Evolutionary conservation across 768 basidiomycete species (phyloP).

Genomic region (Stropharia rugosoannulata): DNA sequence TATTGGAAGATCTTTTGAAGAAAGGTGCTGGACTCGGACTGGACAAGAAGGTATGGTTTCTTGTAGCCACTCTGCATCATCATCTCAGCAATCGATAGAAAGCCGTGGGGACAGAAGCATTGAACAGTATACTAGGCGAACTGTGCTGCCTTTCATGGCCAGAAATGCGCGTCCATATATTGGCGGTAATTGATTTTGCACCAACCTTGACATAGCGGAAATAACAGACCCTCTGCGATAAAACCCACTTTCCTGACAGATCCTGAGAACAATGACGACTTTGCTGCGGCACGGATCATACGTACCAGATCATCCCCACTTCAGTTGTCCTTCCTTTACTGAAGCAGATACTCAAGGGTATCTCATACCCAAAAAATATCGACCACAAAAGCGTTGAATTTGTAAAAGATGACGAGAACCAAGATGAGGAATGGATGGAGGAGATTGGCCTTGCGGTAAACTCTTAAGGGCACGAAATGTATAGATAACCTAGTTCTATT

Average conservation of each 20-base stretch:
- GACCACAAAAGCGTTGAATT: constrained; percentile 25
- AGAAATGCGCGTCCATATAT: constrained; percentile 71
- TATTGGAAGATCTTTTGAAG: constrained; percentile 60
- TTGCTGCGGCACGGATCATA: constrained; percentile 72
- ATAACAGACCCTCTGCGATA: constrained; percentile 66
- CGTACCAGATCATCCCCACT: constrained; percentile 75
- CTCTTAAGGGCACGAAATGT: too few relatives aligned
- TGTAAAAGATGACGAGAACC: too few relatives aligned
- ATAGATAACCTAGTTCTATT: too few relatives aligned
- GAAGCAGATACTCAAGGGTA: constrained; percentile 56
- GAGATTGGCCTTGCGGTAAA: too few relatives aligned
- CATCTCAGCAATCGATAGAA: constrained; percentile 34
- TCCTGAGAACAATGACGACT: constrained; percentile 64
- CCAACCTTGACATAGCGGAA: constrained; percentile 56
- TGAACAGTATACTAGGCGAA: constrained; percentile 71
- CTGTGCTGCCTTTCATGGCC: constrained; percentile 82
- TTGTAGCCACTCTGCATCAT: neutral
- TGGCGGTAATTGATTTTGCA: neutral
- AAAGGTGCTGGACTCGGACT: constrained; percentile 67
- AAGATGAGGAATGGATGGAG: too few relatives aligned
- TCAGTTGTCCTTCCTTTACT: constrained; percentile 84
- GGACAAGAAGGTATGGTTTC: constrained; percentile 78
- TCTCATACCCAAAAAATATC: constrained; percentile 36
- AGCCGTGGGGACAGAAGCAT: constrained; percentile 71
- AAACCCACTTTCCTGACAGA: constrained; percentile 65